Conservation (phyloP, 1,139 yeast genomes). For the Arxiozyma bovina region DNA sequence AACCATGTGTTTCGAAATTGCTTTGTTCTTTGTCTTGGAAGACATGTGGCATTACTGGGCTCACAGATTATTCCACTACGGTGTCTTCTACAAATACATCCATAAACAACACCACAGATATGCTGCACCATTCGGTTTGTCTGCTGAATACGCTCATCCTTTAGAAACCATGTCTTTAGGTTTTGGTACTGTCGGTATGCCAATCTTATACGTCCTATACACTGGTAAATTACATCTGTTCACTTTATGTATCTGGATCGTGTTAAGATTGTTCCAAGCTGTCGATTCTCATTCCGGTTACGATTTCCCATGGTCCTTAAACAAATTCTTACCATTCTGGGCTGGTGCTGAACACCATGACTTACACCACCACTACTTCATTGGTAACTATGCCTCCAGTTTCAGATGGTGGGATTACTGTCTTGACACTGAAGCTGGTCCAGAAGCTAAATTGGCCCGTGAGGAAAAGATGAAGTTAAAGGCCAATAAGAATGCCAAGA, state of each 20-base stretch:
- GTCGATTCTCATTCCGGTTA: conserved; percentile 96
- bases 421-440: conserved; percentile 77
- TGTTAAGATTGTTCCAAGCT: conserved; percentile 84
- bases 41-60: conserved; percentile 96
- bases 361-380: conserved; percentile 88
- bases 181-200: conserved; percentile 90
- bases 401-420: conserved; percentile 91
- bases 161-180: conserved; percentile 85
- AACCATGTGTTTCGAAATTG: conserved; percentile 55
- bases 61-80: conserved; percentile 80
- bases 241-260: conserved; percentile 80
- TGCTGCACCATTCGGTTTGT: conserved; percentile 93
- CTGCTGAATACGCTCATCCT: conserved; percentile 97
- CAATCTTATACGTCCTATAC: conserved; percentile 60
- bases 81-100: conserved; percentile 76
- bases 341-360: conserved; percentile 98
- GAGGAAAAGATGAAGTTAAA: conserved; percentile 46
- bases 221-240: conserved; percentile 66
- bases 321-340: conserved; percentile 88
- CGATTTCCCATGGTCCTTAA: conserved; percentile 93
- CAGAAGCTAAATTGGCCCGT: conserved; percentile 53
- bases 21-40: conserved; percentile 71
- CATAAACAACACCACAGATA: conserved; percentile 96
- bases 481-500: conserved; percentile 38
- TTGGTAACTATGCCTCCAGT: conserved; percentile 84